Evolutionary conservation across 2,329 filamentous ascomycete species (phyloP).

Genomic region (Fusarium oligoseptatum): DNA sequence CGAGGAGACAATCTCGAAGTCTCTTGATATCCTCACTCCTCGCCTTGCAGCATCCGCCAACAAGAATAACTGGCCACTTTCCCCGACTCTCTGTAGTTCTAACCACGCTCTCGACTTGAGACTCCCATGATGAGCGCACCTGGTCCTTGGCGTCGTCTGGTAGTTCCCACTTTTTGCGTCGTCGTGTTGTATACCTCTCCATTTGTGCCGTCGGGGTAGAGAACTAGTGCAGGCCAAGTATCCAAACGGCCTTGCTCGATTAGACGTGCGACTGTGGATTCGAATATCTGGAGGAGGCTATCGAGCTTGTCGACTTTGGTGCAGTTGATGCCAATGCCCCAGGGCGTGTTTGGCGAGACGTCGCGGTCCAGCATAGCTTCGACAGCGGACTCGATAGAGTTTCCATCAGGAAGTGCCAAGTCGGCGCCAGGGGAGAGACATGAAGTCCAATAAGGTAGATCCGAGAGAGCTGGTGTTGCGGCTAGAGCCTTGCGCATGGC

Average conservation of each 20-base stretch:
- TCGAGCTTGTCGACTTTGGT: conserved; percentile 75
- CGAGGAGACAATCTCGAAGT: conserved; percentile 44
- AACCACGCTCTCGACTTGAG: conserved; percentile 58
- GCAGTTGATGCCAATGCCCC: conserved; percentile 77
- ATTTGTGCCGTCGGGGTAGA: conserved; percentile 79
- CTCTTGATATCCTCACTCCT: conserved; percentile 52
- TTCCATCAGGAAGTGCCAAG: conserved; percentile 69
- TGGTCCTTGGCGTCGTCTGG: conserved; percentile 45
- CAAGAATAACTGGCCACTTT: conserved; percentile 61
- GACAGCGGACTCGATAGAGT: conserved; percentile 51
- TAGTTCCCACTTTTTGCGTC: conserved; percentile 70
- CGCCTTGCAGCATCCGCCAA: conserved; percentile 68
- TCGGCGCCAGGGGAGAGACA: conserved; percentile 72
- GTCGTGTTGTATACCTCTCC: conserved; percentile 76
- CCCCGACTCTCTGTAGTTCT: conserved; percentile 51
- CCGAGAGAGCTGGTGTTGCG: conserved; percentile 43
- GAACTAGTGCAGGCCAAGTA: conserved; percentile 66
- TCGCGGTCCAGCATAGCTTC: conserved; percentile 54
- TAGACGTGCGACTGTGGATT: conserved; percentile 60
- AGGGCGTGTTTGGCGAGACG: conserved; percentile 56
- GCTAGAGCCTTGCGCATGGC: conserved; percentile 65
- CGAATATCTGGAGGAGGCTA: conserved; percentile 66
- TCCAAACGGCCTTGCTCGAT: conserved; percentile 50
- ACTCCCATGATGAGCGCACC: conserved; percentile 58
- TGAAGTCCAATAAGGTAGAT: conserved; percentile 69